Conservation (phyloP, 2,329 filamentous ascomycete genomes). For the Monosporascus sp. region DNA sequence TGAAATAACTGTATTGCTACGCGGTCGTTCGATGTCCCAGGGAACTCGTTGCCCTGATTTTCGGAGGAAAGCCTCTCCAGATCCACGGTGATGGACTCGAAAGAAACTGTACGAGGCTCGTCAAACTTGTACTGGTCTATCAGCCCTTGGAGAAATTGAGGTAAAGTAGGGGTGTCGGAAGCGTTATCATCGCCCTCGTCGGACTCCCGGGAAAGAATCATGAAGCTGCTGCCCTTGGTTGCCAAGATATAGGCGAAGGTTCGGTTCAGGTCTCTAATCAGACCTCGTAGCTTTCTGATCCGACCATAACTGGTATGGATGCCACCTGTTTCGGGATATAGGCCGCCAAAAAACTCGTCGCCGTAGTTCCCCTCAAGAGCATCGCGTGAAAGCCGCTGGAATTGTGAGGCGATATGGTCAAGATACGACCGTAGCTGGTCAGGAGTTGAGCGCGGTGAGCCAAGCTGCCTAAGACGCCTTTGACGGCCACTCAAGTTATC, state of each 20-base stretch:
- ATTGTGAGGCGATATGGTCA: constrained; percentile 31
- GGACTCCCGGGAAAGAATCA: constrained; percentile 9
- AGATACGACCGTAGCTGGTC: constrained; percentile 28
- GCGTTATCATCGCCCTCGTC: background rate
- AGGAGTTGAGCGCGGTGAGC: constrained; percentile 20
- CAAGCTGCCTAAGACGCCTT: constrained; percentile 15
- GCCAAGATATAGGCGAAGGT: constrained; percentile 24
- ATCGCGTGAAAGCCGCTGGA: constrained; percentile 31
- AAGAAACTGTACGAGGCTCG: constrained; percentile 19
- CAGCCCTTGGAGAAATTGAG: constrained; percentile 25
- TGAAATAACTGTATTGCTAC: constrained; percentile 36
- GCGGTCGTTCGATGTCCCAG: constrained; percentile 31
- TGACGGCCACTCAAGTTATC: constrained; percentile 11
- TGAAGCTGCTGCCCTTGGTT: constrained; percentile 21
- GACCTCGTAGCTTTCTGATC: constrained; percentile 24
- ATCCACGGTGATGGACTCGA: constrained; percentile 12
- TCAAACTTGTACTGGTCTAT: constrained; percentile 26
- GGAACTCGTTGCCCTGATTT: constrained; percentile 37
- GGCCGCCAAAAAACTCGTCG: constrained; percentile 34
- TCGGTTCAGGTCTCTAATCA: constrained; percentile 27
- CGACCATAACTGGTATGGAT: constrained; percentile 11
- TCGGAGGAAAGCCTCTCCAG: constrained; percentile 28
- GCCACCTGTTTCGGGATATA: constrained; percentile 5
- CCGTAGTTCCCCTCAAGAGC: constrained; percentile 36
- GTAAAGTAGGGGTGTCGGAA: background rate